A percentile compares a stretch with the other conserved stretches of the same genome.
phyloP scores from a whole-genome alignment of 2,329 filamentous ascomycete species.

The Myrmaecium sp. region DNA sequence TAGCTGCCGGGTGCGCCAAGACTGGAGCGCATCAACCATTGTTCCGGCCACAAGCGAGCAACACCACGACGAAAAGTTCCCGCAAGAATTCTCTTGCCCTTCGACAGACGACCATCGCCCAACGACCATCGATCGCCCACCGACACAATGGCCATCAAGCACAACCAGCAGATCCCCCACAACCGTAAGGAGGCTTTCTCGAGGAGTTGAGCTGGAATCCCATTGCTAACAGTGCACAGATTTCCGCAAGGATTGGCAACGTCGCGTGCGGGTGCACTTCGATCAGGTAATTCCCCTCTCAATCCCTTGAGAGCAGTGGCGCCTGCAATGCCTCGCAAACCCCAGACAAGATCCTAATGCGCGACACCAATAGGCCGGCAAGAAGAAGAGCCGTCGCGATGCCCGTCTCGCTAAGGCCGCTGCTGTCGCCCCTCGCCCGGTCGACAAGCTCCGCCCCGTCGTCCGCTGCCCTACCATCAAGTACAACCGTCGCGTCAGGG shows the following conservation, averaged over 20 bases:
- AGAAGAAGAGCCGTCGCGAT: conserved; percentile 83
- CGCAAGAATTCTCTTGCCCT: too few relatives aligned
- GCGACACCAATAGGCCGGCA: conserved; percentile 54
- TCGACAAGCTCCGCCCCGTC: conserved; percentile 91
- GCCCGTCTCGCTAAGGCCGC: conserved; percentile 91
- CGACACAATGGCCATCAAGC: conserved; percentile 99
- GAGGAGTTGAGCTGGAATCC: background rate
- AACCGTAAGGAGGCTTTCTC: conserved; percentile 47
- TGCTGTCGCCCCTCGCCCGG: conserved; percentile 83
- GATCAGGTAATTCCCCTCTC: conserved; percentile 74
- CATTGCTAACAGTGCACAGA: conserved; percentile 37
- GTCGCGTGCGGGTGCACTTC: conserved; percentile 97
- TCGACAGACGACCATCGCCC: too few relatives aligned
- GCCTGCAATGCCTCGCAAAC: conserved; percentile 22
- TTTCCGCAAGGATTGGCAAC: conserved; percentile 99
- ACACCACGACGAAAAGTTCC: too few relatives aligned
- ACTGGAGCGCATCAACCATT: too few relatives aligned
- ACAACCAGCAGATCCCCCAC: conserved; percentile 97
- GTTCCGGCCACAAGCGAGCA: too few relatives aligned
- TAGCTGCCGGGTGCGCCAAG: too few relatives aligned
- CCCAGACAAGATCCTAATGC: conserved; percentile 15
- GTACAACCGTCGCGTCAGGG: conserved; percentile 96
- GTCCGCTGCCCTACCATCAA: conserved; percentile 96
- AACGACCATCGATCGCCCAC: conserved; percentile 3
- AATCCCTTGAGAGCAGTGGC: conserved; percentile 32